These are phyloP conservation scores for Pascua sp. DNA, from an alignment of 1,284 basidiomycete species.

Conservation along the genomic window DNA sequence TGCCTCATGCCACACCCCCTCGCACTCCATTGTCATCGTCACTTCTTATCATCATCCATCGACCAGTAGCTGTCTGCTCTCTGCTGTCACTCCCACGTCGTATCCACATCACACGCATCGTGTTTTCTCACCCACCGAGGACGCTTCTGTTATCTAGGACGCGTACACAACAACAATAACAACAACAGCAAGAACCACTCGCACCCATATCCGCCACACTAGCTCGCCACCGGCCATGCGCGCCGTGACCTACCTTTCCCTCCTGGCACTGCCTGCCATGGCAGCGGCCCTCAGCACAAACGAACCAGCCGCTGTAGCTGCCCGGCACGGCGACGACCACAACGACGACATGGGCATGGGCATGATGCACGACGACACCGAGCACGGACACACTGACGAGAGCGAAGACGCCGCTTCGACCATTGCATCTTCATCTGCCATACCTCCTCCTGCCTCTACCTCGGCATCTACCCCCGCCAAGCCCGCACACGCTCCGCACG, in stretches of 20 bases:
- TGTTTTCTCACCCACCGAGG: neutral
- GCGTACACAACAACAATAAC: neutral
- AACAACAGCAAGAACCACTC: neutral
- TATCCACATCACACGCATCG: neutral
- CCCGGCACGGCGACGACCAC: conserved; percentile 14
- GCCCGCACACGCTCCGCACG: conserved; percentile 6
- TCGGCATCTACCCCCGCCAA: neutral
- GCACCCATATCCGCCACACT: neutral
- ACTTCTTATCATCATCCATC: neutral
- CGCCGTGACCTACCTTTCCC: conserved; percentile 6
- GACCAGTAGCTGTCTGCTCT: neutral
- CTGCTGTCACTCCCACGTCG: neutral
- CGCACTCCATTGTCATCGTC: neutral
- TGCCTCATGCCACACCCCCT: too few relatives aligned
- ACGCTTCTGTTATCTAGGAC: neutral
- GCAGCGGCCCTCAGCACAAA: neutral
- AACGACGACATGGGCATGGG: conserved; percentile 6
- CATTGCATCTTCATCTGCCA: neutral
- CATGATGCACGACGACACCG: conserved; percentile 3
- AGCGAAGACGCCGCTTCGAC: neutral
- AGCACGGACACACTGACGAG: neutral
- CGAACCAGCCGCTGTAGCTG: neutral
- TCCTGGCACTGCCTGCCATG: conserved; percentile 6
- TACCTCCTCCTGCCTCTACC: neutral
- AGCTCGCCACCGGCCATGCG: conserved; percentile 9